Evolutionary conservation across 345 rosid genomes (phyloP), one percentile per base, ranked within the genome.

Genomic region (Sonneratia alba): DNA sequence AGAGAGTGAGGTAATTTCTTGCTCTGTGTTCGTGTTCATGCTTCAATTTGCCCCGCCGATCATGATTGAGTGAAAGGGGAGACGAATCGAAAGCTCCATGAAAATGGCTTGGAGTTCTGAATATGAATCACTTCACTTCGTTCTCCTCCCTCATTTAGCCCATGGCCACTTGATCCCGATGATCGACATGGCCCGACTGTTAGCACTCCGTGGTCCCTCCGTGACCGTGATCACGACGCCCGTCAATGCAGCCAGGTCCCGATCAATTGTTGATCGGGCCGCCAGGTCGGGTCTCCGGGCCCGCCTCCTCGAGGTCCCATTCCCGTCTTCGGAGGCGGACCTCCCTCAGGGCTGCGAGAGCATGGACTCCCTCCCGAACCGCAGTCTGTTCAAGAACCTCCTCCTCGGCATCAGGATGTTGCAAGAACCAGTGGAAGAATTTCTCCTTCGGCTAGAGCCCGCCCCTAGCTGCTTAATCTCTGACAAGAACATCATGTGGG

Each of bases 81-180:
- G 59, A 53, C 4, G 59, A 53, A 47, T 47, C 49, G 1, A 10
- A 21, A 53, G 7, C 32, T 56, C 32, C 62, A 56, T 56, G 62
- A 11, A 62, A 10, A 62, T 62, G 66, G 66, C 37, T 62, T 14
- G 36, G 19, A 27, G 19, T 15, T 10, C 55, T 42, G 69, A n/a
- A 7, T 40, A 64, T 19, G 42, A 47, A 16, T 67, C 72, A 48
- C 78, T 71, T 24, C 88, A 86, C 68, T 84, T 87, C 71, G 74
- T 83, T 57, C 66, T 87, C 15, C 42, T 87, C 34, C 88, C 91
- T 3, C 80, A 83, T 3, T 67, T 85, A 80, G 78, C 87, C 12
- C 90, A 78, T 18, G 85, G 90, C 47, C 88, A 87, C 78, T 71
- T 80, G 74, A 78, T 83, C 36, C 88, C 88, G 7, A 77, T 85